Evolutionary conservation across 169 alveolate genomes (phyloP), one percentile per base, ranked within the genome.

Genomic region (Plasmodium malariae): DNA sequence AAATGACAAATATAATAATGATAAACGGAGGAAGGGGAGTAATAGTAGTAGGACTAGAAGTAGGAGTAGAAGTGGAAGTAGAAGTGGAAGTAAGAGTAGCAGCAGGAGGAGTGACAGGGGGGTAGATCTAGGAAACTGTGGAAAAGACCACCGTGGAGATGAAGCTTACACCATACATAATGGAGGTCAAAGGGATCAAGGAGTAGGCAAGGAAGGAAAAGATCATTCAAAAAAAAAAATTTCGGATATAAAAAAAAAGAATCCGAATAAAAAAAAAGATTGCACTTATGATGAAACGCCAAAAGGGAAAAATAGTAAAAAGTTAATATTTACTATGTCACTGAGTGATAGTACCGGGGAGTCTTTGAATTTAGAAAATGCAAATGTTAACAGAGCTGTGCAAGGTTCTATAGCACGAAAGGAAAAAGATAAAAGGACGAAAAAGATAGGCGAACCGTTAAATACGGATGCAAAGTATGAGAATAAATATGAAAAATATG

Each of bases 311-410:
- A 45, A 40, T 63, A 68, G 78, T 17, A 78, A 68, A 30, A 78
- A 78, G 11, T 40, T 78, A 78, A 78, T 78, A 36, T 78, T 78
- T 12, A 65, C 60, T 40, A 40, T 78, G 14, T 78, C 89, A 5
- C 21, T 78, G 51, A 48, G 73, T 63, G 89, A 54, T 11, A 63
- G 76, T 21, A 69, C 11, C 3, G 49, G 26, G 11, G 60, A 48
- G 0, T 12, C 62, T 0, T 21, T 69, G 9, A 24, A 43, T 19
- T 7, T 45, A 45, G 63, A 69, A 11, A 45, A 45, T 43, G 32
- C 34, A 69, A 69, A 36, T 19, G 28, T 3, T n/a, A 69, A 69
- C 14, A 3, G 14, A 36, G 14, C 24, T 69, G 30, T 30, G 28
- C 5, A 48, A 69, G 7, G 32, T 69, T 59, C 26, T 9, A 19